Base-by-base conservation (phyloP, 2,329 filamentous ascomycete species). In the Hyphodiscus sp. region DNA sequence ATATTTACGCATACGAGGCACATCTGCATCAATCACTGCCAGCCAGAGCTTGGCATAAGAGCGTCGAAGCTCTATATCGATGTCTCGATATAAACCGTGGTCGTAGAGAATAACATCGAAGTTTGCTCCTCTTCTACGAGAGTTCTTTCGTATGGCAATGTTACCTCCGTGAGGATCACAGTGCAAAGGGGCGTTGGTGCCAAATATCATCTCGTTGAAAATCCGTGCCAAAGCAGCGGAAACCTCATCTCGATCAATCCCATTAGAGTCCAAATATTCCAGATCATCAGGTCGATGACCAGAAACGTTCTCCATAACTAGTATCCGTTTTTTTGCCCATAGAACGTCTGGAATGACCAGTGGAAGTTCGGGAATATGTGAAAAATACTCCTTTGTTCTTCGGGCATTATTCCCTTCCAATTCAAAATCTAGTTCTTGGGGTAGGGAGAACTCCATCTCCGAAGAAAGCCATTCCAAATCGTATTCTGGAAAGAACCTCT, bases 181-280 rank as follows among this genome's bases (percentile, higher is more conserved):
- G 73, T 99, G 94, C 41, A 99, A 74, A 0, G 94, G 91, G 0
- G 92, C 92, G 55, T 86, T 80, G 50, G 85, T 81, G 47, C 92
- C 91, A 61, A 99, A 99, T 62, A 99, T 96, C 94, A 99, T 99
- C 69, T 97, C 91, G 75, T 99, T 99, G 79, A 99, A 99, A 55
- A 99, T 90, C 55, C 86, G 84, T 0, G 94, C 87, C 3, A 99
- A 76, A 0, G 91, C 87, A 1, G 92, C 91, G 0, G 91, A 95
- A 5, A 99, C 94, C 70, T 97, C 92, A 67, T 97, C 94, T 19
- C 94, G 84, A 70, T 95, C 90, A 67, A 99, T 99, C 54, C 82
- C 80, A 68, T 95, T 87, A 7, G 78, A 75, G 69, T 97, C 94
- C 2, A 99, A 76, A 67, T 88, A 97, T 16, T 82, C 82, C 1